These are phyloP conservation scores for Polytrichum commune DNA, from an alignment of 225 moss, liverwort and hornwort species.

Conservation along the genomic window DNA sequence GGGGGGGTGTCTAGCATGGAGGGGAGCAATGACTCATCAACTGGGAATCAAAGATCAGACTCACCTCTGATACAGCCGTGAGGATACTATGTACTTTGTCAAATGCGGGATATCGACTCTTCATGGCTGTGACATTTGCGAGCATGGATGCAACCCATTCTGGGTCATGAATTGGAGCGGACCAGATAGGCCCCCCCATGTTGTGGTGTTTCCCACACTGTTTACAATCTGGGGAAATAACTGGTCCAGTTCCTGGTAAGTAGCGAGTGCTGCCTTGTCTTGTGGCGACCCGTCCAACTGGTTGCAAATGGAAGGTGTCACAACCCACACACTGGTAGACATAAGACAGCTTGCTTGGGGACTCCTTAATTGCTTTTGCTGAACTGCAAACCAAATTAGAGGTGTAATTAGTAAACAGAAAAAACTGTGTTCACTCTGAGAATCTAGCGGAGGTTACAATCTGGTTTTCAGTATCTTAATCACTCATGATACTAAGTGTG, in stretches of 20 bases:
- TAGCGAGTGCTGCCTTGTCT: slow-evolving; percentile 86
- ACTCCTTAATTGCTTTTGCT: slow-evolving; percentile 82
- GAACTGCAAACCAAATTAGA: slow-evolving; percentile 46
- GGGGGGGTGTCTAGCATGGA: no score
- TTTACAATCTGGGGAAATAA: slow-evolving; percentile 83
- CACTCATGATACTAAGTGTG: no score
- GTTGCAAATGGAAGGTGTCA: slow-evolving; percentile 77
- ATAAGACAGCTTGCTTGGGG: slow-evolving; percentile 94
- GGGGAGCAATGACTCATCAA: no score
- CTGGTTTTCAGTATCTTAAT: no score
- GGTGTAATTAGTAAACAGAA: neutral
- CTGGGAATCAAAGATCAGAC: neutral
- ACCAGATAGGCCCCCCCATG: slow-evolving; percentile 99
- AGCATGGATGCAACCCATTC: slow-evolving; percentile 73
- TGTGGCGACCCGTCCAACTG: slow-evolving; percentile 68
- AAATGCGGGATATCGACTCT: slow-evolving; percentile 80
- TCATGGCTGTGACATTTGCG: slow-evolving; percentile 49
- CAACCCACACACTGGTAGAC: slow-evolving; percentile 97
- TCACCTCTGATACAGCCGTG: slow-evolving; percentile 93
- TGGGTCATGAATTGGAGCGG: slow-evolving; percentile 85
- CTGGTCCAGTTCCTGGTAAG: slow-evolving; percentile 89
- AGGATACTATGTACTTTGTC: slow-evolving; percentile 95
- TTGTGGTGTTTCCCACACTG: slow-evolving; percentile 97
- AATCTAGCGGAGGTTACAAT: slow-evolving; percentile 1
- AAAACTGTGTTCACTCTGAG: neutral